phyloP scores from a whole-genome alignment of 306 rosid genomes.

The Begonia peltatifolia region DNA sequence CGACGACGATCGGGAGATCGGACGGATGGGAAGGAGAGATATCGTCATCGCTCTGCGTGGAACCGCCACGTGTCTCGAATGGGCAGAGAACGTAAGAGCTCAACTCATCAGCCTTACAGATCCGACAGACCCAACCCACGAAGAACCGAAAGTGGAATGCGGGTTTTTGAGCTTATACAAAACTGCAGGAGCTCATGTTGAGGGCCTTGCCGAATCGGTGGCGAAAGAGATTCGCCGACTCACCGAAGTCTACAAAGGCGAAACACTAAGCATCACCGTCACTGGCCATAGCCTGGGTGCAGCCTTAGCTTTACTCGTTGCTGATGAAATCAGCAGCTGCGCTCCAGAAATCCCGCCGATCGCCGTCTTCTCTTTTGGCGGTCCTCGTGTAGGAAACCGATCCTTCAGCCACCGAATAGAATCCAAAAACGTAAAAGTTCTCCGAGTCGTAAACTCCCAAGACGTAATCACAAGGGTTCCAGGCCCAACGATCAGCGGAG shows the following conservation, averaged over 20 bases:
- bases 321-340: conserved; percentile 48
- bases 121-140: neutral
- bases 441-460: conserved; percentile 71
- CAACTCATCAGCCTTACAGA: conserved; percentile 22
- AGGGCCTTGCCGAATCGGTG: conserved; percentile 55
- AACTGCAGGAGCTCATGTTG: conserved; percentile 58
- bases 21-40: conserved; percentile 73
- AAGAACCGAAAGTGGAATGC: conserved; percentile 48
- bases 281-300: conserved; percentile 92
- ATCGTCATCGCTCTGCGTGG: conserved; percentile 81
- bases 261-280: conserved; percentile 54
- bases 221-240: conserved; percentile 51
- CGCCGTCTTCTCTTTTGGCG: conserved; percentile 80
- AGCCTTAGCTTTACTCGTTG: conserved; percentile 61
- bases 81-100: conserved; percentile 84
- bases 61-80: conserved; percentile 84
- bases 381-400: conserved; percentile 77
- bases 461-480: conserved; percentile 79
- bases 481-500: conserved; percentile 25
- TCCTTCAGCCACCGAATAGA: conserved; percentile 34
- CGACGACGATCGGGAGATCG: conserved; percentile 57
- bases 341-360: conserved; percentile 31
- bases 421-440: conserved; percentile 35
- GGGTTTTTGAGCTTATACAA: conserved; percentile 70
- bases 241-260: conserved; percentile 42